These are phyloP conservation scores for Aspergillus fumigatus DNA, from an alignment of 2,329 filamentous ascomycete species.

Conservation along the genomic window DNA sequence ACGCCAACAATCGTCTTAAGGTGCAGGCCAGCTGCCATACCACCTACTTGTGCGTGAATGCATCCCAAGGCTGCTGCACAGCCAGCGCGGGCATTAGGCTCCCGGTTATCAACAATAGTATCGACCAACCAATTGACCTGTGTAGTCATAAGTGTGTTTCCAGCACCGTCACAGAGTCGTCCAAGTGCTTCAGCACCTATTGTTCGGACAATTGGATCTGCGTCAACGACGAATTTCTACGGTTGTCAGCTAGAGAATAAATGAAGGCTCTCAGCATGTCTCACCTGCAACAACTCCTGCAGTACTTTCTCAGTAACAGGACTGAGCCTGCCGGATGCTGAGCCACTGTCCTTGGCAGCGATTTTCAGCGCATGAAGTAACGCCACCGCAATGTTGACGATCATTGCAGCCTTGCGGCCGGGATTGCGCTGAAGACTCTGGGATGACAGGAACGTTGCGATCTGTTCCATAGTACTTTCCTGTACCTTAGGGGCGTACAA, in stretches of 20 bases:
- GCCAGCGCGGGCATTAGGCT: conserved; percentile 87
- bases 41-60: conserved; percentile 92
- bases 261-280: conserved; percentile 29
- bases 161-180: conserved; percentile 76
- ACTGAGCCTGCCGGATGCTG: conserved; percentile 67
- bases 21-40: conserved; percentile 95
- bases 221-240: conserved; percentile 69
- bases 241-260: conserved; percentile 1
- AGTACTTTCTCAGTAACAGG: conserved; percentile 70
- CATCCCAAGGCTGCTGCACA: conserved; percentile 90
- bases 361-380: conserved; percentile 78
- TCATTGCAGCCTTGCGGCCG: conserved; percentile 83
- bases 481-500: conserved; percentile 87
- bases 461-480: conserved; percentile 91
- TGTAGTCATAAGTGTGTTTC: conserved; percentile 80
- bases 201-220: conserved; percentile 79
- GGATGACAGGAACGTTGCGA: conserved; percentile 82
- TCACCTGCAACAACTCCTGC: conserved; percentile 69
- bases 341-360: conserved; percentile 72
- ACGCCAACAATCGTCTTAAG: conserved; percentile 97
- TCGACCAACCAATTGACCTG: conserved; percentile 92
- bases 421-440: conserved; percentile 76
- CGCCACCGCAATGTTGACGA: conserved; percentile 81
- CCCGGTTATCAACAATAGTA: conserved; percentile 87
- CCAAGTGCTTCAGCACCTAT: conserved; percentile 83